Evolutionary conservation across 345 rosid genomes (phyloP).

Genomic region (Sonneratia caseolaris): DNA sequence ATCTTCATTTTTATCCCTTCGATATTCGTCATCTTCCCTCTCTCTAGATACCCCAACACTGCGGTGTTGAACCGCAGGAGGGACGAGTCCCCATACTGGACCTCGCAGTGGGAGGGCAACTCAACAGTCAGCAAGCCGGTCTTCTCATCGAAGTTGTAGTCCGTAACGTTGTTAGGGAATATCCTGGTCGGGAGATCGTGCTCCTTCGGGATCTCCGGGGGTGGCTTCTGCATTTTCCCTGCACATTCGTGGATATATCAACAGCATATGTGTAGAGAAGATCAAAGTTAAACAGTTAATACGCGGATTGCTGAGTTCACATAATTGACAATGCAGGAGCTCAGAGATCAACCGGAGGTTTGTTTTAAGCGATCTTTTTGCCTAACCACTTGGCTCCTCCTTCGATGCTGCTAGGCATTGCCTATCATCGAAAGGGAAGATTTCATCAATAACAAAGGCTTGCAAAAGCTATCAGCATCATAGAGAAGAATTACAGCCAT

Average conservation of each 20-base stretch:
- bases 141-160: slow-evolving; percentile 85
- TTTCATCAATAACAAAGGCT: neutral
- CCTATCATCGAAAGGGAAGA: slow-evolving; percentile 23
- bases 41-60: slow-evolving; percentile 63
- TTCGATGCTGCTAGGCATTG: slow-evolving; percentile 67
- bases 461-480: no score
- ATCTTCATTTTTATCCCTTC: slow-evolving; percentile 84
- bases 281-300: no score
- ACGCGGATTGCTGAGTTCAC: no score
- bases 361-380: slow-evolving; percentile 33
- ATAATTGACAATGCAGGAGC: no score
- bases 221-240: slow-evolving; percentile 94
- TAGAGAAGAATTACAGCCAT: no score
- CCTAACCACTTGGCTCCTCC: slow-evolving; percentile 96
- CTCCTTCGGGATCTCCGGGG: slow-evolving; percentile 73
- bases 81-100: slow-evolving; percentile 78
- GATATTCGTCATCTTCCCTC: slow-evolving; percentile 70
- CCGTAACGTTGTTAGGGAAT: slow-evolving; percentile 84
- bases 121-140: slow-evolving; percentile 57
- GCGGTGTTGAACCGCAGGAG: slow-evolving; percentile 59
- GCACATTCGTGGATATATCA: neutral
- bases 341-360: neutral
- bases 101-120: slow-evolving; percentile 69
- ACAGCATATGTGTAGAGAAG: neutral
- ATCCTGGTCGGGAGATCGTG: slow-evolving; percentile 67